These are phyloP conservation scores for Hypericum perforatum DNA, from an alignment of 345 rosid genomes.

Conservation along the genomic window DNA sequence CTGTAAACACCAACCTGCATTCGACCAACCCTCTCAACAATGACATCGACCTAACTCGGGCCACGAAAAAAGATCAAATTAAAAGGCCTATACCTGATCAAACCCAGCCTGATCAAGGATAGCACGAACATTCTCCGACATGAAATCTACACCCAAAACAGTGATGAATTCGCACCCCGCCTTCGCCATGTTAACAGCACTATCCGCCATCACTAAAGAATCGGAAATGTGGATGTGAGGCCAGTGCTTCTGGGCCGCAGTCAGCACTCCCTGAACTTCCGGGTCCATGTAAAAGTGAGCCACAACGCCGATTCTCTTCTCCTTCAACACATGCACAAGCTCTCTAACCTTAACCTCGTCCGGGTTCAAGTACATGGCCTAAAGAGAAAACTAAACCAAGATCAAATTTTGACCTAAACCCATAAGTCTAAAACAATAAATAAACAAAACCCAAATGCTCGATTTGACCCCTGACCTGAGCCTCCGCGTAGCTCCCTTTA, in stretches of 20 bases:
- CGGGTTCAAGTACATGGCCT: slow-evolving; percentile 79
- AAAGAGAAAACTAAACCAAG: slow-evolving; percentile 10
- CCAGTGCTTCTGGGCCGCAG: slow-evolving; percentile 88
- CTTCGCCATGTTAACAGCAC: slow-evolving; percentile 88
- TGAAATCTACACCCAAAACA: slow-evolving; percentile 94
- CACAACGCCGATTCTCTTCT: slow-evolving; percentile 82
- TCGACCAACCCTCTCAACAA: not conserved
- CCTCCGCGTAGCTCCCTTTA: slow-evolving; percentile 82
- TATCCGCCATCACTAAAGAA: slow-evolving; percentile 95
- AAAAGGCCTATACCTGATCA: slow-evolving; percentile 36
- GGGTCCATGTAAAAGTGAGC: slow-evolving; percentile 99
- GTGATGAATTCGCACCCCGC: slow-evolving; percentile 82
- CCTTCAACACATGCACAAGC: slow-evolving; percentile 60
- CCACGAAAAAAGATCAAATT: not conserved
- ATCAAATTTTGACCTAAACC: slow-evolving; percentile 21
- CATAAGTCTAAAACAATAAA: slow-evolving; percentile 11
- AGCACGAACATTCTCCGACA: slow-evolving; percentile 96
- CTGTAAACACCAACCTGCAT: slow-evolving; percentile 83
- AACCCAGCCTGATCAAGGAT: slow-evolving; percentile 94
- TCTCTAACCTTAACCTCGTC: slow-evolving; percentile 54
- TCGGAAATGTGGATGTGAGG: slow-evolving; percentile 89
- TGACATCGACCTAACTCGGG: slow-evolving; percentile 8
- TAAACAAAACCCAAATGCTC: not conserved
- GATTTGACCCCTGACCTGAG: slow-evolving; percentile 43
- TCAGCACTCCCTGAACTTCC: slow-evolving; percentile 93